phyloP scores from a whole-genome alignment of 805 yeast species.

The Cyberlindnera bimundalis region DNA sequence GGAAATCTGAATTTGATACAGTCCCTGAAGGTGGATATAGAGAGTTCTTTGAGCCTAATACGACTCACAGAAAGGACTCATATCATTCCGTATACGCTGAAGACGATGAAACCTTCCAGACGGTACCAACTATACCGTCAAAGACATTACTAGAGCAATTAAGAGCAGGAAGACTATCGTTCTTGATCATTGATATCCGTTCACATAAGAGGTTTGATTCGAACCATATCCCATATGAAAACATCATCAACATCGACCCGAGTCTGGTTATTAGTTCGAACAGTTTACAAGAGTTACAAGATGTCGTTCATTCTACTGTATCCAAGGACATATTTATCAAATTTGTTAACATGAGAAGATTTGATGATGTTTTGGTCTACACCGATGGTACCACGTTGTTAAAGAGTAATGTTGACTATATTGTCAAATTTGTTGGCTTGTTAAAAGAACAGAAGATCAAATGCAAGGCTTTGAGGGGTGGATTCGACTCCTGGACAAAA shows the following conservation, averaged over 20 bases:
- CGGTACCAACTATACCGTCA: slow-evolving; percentile 48
- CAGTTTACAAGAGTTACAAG: slow-evolving; percentile 28
- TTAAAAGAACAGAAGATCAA: slow-evolving; percentile 13
- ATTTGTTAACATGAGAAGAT: slow-evolving; percentile 31
- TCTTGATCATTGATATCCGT: slow-evolving; percentile 40
- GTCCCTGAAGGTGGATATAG: slow-evolving; percentile 5
- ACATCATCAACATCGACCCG: slow-evolving; percentile 41
- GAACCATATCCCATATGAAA: slow-evolving; percentile 37
- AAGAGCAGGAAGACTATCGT: slow-evolving; percentile 39
- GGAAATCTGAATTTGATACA: neutral
- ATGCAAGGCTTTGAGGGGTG: slow-evolving; percentile 38
- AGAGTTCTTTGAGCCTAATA: slow-evolving; percentile 8
- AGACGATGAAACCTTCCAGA: slow-evolving; percentile 24
- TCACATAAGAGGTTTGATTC: slow-evolving; percentile 30
- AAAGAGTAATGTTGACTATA: slow-evolving; percentile 30
- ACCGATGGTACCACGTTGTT: slow-evolving; percentile 35
- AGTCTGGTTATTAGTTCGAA: slow-evolving; percentile 33
- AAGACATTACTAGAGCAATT: slow-evolving; percentile 39
- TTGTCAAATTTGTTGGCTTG: slow-evolving; percentile 29
- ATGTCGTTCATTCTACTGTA: slow-evolving; percentile 8
- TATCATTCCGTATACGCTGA: slow-evolving; percentile 38
- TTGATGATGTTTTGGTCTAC: slow-evolving; percentile 36
- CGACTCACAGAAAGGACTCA: slow-evolving; percentile 34
- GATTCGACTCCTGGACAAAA: slow-evolving; percentile 42
- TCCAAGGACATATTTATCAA: slow-evolving; percentile 14